Base-by-base conservation (phyloP, 108 stramenopile species). In the Nitzschia putrida region DNA sequence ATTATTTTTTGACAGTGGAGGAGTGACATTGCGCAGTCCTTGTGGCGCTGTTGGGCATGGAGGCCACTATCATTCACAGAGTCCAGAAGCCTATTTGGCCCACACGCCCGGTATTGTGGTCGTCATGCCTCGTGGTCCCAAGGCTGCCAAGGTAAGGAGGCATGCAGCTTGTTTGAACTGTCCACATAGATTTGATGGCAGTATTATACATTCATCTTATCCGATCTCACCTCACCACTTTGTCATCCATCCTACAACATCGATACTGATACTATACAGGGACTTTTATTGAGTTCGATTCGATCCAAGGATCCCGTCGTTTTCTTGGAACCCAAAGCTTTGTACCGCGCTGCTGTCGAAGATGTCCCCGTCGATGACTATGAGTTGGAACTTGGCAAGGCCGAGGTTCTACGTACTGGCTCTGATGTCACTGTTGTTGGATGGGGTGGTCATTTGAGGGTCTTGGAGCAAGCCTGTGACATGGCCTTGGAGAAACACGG, bases 291-390 rank as follows among this genome's bases (percentile, higher is more conserved):
- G 39, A 74, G 93, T 20, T 83, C 88, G 14, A 90, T 99, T 69
- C 80, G 98, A 24, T 88, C 85, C 50, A 89, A 87, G 20, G 95
- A 99, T 61, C 98, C 98, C 7, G 97, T 97, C 8, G 69, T 99
- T 10, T 99, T 99, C 77, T 81, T 99, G 64, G 98, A 99, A 78
- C 98, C 98, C 45, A 99, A 99, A 79, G 92, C 94, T 4, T 80
- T 98, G 56, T 99, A 99, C 76, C 91, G 98, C 40, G 87, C 96
- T 0, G 84, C 96, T 5, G 97, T 99, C 2, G 97, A 96, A 72
- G 93, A 97, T 23, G 94, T 98, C 0, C 95, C 95, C 9, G 90
- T 92, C 24, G 96, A 78, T 12, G 98, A 97, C 65, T 98, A 97
- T 68, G 91, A 90, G 73, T 80, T 98, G 16, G 61, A 64, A 53